Evolutionary conservation across 148 eudicot genomes (phyloP), one percentile per base, ranked within the genome.

Genomic region (Fagopyrum esculentum): DNA sequence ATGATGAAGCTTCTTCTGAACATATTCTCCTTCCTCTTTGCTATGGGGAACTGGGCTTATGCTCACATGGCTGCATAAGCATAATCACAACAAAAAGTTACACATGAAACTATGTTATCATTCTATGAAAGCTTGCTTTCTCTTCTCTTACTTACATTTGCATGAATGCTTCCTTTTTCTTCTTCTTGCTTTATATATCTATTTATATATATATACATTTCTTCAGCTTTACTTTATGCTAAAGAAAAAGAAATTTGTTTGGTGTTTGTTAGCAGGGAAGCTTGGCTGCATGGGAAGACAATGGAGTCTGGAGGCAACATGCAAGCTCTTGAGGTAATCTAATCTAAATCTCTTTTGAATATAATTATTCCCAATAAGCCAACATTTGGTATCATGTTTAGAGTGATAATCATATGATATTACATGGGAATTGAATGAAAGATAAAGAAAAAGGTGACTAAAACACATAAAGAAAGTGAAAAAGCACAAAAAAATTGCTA

Each of bases 231-330:
- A 35, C 4, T 7, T 17, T 11, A 4, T 45, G 4, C 3, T 16
- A 9, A 22, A 47, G n/a, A 68, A 26, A 35, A 71, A 8, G 54
- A 16, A 47, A 46, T 46, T 45, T 78, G 45, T 84, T 45, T 22
- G 5, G 10, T 75, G 70, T 63, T 81, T 81, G 85, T 83, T 83
- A 78, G 89, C 84, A 91, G 91, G 80, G 98, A 93, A 87, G 88
- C 91, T 77, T 93, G 98, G 97, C 79, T 93, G 92, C 88, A 86
- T 84, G 92, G 93, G 46, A 91, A 87, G 68, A 73, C 78, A 73
- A 86, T 76, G 78, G 97, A 91, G 64, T 82, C 75, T 78, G 83
- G 77, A 82, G 81, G 43, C 40, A 63, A 79, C 80, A 80, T 81
- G 72, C 89, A 85, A 81, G 86, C 93, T 82, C 82, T 83, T 75